These are phyloP conservation scores for Eucommia ulmoides DNA, from an alignment of 257 asterid species.

Conservation along the genomic window DNA sequence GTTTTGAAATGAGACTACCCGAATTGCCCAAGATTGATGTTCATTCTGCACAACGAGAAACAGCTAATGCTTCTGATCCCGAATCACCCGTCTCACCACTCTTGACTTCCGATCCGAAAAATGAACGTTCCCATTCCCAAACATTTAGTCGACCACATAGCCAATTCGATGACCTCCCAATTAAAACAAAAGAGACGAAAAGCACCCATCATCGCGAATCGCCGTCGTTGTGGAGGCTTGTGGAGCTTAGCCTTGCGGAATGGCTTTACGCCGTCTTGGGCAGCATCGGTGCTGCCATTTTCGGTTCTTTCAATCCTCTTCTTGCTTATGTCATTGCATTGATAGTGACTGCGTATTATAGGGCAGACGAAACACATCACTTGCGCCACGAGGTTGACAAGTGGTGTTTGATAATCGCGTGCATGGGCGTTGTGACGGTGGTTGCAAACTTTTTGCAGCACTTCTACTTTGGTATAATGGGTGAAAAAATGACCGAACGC, in stretches of 20 bases:
- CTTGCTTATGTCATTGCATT: slow-evolving; percentile 1
- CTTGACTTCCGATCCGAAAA: background rate
- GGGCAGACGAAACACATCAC: background rate
- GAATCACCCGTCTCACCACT: background rate
- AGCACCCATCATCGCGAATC: background rate
- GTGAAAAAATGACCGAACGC: slow-evolving; percentile 99
- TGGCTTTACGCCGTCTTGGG: slow-evolving; percentile 1
- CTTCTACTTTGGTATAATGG: slow-evolving; percentile 98
- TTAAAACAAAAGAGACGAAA: background rate
- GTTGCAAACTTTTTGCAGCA: slow-evolving; percentile 19
- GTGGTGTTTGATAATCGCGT: background rate
- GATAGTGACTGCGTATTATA: background rate
- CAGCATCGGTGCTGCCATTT: background rate
- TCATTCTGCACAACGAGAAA: background rate
- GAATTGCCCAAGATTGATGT: slow-evolving; percentile 1
- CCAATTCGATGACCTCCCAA: background rate
- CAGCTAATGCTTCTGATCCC: background rate
- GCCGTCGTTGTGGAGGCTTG: slow-evolving; percentile 3
- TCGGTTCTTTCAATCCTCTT: slow-evolving; percentile 1
- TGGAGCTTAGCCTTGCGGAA: background rate
- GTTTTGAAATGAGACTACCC: background rate
- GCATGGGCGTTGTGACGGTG: background rate
- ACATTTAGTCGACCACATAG: background rate
- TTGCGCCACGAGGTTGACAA: background rate
- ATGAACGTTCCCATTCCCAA: background rate